phyloP scores from a whole-genome alignment of 495 filamentous ascomycete species.

The Geopyxis carbonaria region DNA sequence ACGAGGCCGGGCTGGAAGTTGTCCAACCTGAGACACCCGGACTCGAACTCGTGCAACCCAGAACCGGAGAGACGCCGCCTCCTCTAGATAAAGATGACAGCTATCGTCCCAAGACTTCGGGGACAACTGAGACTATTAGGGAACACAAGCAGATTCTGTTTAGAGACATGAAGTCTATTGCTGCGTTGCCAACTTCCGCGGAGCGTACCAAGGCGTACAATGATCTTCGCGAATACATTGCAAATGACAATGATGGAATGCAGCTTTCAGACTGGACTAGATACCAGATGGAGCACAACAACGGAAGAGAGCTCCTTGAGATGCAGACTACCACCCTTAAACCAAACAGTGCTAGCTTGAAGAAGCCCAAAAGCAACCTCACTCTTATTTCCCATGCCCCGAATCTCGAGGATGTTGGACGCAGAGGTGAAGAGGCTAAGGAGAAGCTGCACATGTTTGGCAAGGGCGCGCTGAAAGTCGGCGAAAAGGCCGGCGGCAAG shows the following conservation, averaged over 20 bases:
- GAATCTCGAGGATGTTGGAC: background rate
- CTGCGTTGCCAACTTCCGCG: conserved; percentile 6
- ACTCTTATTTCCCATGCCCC: background rate
- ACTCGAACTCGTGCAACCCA: background rate
- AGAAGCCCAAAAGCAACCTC: conserved; percentile 3
- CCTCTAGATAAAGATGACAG: background rate
- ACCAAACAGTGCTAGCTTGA: too few relatives aligned
- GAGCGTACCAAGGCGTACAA: conserved; percentile 18
- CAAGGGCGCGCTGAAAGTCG: conserved; percentile 3
- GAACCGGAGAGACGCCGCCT: background rate
- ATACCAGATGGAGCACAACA: conserved; percentile 21
- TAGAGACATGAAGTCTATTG: conserved; percentile 12
- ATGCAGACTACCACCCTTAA: background rate
- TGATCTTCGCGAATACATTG: conserved; percentile 12
- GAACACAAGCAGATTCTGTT: conserved; percentile 5
- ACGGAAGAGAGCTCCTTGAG: conserved; percentile 12
- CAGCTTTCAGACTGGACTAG: conserved; percentile 14
- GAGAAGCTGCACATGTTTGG: conserved; percentile 1
- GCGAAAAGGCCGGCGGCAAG: conserved; percentile 4
- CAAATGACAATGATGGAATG: conserved; percentile 1
- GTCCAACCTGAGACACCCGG: background rate
- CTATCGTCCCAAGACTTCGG: background rate
- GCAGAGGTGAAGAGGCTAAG: background rate
- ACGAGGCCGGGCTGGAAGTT: background rate
- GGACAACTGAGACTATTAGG: background rate